Evolutionary conservation across 306 rosid genomes (phyloP).

Genomic region (Gastrolobium bilobum): DNA sequence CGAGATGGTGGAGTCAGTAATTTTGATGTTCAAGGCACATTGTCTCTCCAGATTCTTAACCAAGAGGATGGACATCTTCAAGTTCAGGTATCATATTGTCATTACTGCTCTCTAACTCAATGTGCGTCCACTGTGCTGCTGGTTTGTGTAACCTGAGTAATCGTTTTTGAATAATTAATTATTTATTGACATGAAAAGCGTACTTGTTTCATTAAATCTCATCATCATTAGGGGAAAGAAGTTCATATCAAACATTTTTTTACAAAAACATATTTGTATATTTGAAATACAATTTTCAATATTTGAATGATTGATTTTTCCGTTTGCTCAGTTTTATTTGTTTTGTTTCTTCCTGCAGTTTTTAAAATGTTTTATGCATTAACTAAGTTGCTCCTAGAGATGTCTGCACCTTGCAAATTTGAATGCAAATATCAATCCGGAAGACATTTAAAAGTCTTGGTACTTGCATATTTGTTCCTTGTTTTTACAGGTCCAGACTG

Average conservation of each 20-base stretch:
- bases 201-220: conserved; percentile 18
- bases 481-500: conserved; percentile 82
- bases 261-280: background rate
- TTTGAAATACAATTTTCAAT: conserved; percentile 7
- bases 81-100: conserved; percentile 73
- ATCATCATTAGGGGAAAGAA: background rate
- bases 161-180: background rate
- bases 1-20: conserved; percentile 95
- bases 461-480: conserved; percentile 37
- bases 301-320: conserved; percentile 13
- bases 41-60: conserved; percentile 92
- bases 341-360: conserved; percentile 18
- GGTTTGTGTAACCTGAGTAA: conserved; percentile 17
- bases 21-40: conserved; percentile 94
- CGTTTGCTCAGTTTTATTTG: conserved; percentile 13
- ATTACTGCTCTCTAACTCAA: background rate
- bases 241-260: background rate
- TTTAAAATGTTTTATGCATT: conserved; percentile 1
- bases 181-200: conserved; percentile 11
- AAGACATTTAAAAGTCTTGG: conserved; percentile 1
- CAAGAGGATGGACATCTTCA: conserved; percentile 86
- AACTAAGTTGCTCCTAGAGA: background rate
- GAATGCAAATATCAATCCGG: conserved; percentile 43
- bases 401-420: background rate
- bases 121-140: conserved; percentile 1